phyloP scores from a whole-genome alignment of 306 rosid species.

The Trichosanthes truncata region DNA sequence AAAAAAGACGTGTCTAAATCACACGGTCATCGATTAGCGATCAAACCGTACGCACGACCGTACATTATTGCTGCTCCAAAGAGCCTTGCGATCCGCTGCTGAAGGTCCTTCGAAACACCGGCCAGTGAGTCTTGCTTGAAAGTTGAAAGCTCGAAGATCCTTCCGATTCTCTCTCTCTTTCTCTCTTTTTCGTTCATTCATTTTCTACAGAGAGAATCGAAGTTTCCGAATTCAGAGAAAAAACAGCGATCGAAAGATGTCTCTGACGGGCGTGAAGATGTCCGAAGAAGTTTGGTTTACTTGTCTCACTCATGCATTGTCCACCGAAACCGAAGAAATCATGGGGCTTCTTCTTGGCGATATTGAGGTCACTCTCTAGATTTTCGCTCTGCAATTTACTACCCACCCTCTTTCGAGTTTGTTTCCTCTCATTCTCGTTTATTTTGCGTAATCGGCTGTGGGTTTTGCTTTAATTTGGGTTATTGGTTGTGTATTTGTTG shows the following conservation, averaged over 20 bases:
- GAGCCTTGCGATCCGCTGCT: neutral
- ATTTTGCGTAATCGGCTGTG: neutral
- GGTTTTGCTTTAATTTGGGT: neutral
- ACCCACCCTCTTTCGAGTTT: neutral
- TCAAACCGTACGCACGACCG: neutral
- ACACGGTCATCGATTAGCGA: neutral
- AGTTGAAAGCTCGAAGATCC: neutral
- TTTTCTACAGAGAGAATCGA: neutral
- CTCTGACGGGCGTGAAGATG: constrained; percentile 79
- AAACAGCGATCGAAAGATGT: constrained; percentile 35
- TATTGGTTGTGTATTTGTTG: neutral
- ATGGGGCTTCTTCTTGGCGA: constrained; percentile 99
- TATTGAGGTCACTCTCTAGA: constrained; percentile 47
- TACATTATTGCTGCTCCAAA: neutral
- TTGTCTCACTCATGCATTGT: constrained; percentile 86
- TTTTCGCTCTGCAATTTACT: neutral
- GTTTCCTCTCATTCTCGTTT: neutral
- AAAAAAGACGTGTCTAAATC: neutral
- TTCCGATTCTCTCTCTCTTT: neutral
- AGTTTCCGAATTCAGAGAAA: neutral
- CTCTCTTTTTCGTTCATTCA: neutral
- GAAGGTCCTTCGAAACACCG: neutral
- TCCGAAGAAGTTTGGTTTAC: constrained; percentile 92
- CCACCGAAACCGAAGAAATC: constrained; percentile 98
- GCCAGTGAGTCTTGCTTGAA: neutral